Base-by-base conservation (phyloP, 495 filamentous ascomycete species). In the Diplogelasinospora grovesii region DNA sequence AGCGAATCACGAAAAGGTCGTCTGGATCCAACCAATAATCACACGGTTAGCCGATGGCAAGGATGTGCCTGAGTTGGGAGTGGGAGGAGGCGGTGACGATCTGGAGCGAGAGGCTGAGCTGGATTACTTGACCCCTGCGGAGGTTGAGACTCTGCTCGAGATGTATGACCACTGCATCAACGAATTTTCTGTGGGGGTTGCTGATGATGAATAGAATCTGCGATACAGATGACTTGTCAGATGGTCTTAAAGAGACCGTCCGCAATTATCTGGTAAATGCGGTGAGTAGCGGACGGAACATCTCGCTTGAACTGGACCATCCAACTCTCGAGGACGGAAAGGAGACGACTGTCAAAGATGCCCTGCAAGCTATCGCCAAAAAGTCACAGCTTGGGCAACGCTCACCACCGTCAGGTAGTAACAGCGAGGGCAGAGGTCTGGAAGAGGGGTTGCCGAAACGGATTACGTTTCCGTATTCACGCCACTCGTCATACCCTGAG, bases 401-500 rank as follows among this genome's bases (percentile, higher is more conserved):
- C 19, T 53, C 48, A 7, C 46, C 29, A 16, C 22, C 4, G 5
- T 16, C 18, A 5, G 5, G 16, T n/a, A 30, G 35, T 21, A 23
- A 19, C 7, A 14, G 18, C n/a, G 18, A 36, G 0, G 23, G 19
- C 26, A 26, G n/a, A n/a, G n/a, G n/a, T n/a, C n/a, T n/a, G n/a
- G 3, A 15, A 13, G 34, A 48, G 11, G 10, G 11, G 3, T 52
- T 74, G 2, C 64, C 77, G 16, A 66, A 56, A 4, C 43, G 51
- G 15, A 73, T 79, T 22, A 60, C 56, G 8, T 95, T 96, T 44
- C 86, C 89, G 3, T 97, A 90, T 53, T 89, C 90, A 0, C 77
- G 90, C 2, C 90, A 97, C 60, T 93, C 90, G 0, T 95, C 86
- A 0, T 87, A 90, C 36, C 63, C 64, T 0, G 90, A 96, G 57